Base-by-base conservation (phyloP, 345 rosid species). In the Hevea brasiliensis region DNA sequence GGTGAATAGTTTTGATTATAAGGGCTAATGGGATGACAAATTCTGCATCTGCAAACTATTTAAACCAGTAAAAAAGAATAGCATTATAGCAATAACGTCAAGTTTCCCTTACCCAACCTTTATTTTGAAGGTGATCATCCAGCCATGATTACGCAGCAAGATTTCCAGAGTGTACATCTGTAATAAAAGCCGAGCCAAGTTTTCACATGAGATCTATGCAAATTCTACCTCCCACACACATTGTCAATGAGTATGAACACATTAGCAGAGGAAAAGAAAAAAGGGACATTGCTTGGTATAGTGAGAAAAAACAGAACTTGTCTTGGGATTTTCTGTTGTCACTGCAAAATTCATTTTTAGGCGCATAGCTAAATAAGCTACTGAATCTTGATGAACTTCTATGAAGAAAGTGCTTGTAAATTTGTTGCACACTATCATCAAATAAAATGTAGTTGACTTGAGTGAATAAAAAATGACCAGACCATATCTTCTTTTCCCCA, bases 121-220 rank as follows among this genome's bases (percentile, higher is more conserved):
- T 50, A 18, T 2, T 15, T n/a, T 8, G 1, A 51, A 45, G 29
- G 51, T 57, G 58, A 75, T 68, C 10, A 42, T 50, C 17, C 21
- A 68, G 41, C 5, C 14, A 57, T 53, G 29, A 42, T 50, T 47
- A 7, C 21, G 76, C 37, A 47, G 45, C 72, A 18, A 9, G n/a
- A n/a, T n/a, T n/a, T n/a, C 56, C 45, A 35, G 11, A 0, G 37
- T 1, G 42, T 15, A 56, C 17, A 24, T 56, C 86, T 80, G 79
- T 51, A 65, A n/a, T n/a, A 66, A 72, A 54, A 72, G 40, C n/a
- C n/a, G n/a, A n/a, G n/a, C n/a, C 61, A 35, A 7, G 12, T 20
- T 18, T 41, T 27, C 12, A 67, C 7, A 8, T 4, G 41, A 50
- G 8, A 29, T 67, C 12, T 14, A 17, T 24, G 5, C 20, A 37